Percentiles rank a stretch among this genome's conserved stretches.
phyloP scores from a whole-genome alignment of 495 filamentous ascomycete species.

The Penicillium canescens region DNA sequence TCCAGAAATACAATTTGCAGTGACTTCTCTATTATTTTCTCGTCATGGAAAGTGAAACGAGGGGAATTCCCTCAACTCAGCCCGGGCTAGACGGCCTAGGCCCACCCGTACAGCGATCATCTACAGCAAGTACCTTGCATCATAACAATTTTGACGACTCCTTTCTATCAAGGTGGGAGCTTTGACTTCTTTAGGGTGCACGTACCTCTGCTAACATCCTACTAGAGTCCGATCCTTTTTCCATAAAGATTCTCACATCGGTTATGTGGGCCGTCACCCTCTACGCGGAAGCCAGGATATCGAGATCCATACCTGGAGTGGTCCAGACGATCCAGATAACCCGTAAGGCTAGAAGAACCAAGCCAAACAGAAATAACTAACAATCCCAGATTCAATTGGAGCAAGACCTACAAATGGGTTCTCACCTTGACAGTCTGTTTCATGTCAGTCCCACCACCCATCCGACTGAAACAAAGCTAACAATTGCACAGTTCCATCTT shows the following conservation, averaged over 20 bases:
- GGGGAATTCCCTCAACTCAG: not conserved
- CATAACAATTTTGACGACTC: slow-evolving; percentile 27
- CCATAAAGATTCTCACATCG: slow-evolving; percentile 23
- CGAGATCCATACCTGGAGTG: slow-evolving; percentile 30
- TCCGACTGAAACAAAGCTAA: not conserved
- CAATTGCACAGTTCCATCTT: slow-evolving; percentile 32
- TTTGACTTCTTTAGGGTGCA: too few relatives aligned
- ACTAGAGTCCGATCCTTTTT: slow-evolving; percentile 23
- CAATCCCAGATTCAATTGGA: slow-evolving; percentile 1
- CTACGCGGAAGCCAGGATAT: slow-evolving; percentile 18
- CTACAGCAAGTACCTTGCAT: slow-evolving; percentile 18
- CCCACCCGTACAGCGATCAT: slow-evolving; percentile 3
- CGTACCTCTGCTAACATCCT: too few relatives aligned
- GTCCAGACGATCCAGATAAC: slow-evolving; percentile 28
- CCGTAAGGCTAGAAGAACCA: slow-evolving; percentile 5
- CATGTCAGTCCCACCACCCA: slow-evolving; percentile 23
- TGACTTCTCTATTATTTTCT: not conserved
- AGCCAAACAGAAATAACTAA: not conserved
- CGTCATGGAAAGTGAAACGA: not conserved
- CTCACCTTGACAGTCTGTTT: slow-evolving; percentile 44
- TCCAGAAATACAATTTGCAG: too few relatives aligned
- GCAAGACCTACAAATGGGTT: slow-evolving; percentile 34
- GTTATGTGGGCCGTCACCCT: slow-evolving; percentile 21
- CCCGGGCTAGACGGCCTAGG: not conserved
- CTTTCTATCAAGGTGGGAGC: slow-evolving; percentile 17